Evolutionary conservation across 2,329 filamentous ascomycete genomes (phyloP).

Genomic region (Alternaria ventricosa): DNA sequence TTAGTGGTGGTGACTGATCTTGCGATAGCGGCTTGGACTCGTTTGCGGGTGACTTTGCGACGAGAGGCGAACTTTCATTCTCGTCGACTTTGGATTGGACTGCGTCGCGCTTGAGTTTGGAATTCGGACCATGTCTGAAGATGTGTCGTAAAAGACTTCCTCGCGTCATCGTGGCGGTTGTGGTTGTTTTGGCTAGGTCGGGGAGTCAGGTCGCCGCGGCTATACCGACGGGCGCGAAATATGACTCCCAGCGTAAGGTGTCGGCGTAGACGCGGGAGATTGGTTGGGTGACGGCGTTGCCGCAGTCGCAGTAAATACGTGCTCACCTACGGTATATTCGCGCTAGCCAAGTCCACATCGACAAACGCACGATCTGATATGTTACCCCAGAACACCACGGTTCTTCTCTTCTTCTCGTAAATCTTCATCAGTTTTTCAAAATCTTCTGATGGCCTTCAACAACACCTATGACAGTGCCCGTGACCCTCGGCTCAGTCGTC

Average conservation of each 20-base stretch:
- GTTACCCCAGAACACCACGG: background rate
- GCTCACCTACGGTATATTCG: background rate
- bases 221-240: background rate
- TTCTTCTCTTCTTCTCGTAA: background rate
- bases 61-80: background rate
- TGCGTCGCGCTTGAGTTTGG: background rate
- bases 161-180: constrained; percentile 4
- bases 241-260: background rate
- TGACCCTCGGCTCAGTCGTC: background rate
- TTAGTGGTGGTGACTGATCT: background rate
- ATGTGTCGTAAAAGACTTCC: constrained; percentile 20
- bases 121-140: constrained; percentile 17
- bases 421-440: background rate
- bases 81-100: background rate
- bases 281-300: background rate
- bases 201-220: background rate
- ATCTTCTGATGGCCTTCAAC: background rate
- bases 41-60: background rate
- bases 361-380: background rate
- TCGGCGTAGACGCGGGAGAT: background rate
- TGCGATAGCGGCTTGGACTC: background rate
- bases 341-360: background rate
- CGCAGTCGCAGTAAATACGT: background rate
- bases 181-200: background rate
- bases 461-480: background rate